Conservation (phyloP, 1,139 yeast species). For the Pichia sp. region DNA sequence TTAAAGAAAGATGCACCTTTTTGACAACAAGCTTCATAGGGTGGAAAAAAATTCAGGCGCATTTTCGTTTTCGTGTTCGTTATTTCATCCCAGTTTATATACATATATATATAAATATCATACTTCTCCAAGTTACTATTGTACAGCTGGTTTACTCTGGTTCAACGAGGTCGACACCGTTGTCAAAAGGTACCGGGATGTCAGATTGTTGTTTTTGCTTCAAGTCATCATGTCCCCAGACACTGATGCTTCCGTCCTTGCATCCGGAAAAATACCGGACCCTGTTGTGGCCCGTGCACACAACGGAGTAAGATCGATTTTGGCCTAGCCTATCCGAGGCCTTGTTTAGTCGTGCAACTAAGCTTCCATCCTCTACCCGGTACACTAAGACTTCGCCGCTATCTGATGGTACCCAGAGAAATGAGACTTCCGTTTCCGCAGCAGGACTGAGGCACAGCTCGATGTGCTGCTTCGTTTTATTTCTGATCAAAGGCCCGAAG, state of each 20-base stretch:
- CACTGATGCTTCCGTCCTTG: conserved; percentile 52
- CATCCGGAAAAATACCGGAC: conserved; percentile 51
- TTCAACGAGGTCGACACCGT: conserved; percentile 18
- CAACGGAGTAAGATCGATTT: conserved; percentile 34
- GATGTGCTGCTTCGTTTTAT: conserved; percentile 50
- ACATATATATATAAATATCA: too few species aligned
- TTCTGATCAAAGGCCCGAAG: conserved; percentile 75
- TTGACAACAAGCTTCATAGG: not conserved
- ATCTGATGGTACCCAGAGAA: conserved; percentile 70
- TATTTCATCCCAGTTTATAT: not conserved
- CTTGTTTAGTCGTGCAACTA: conserved; percentile 41
- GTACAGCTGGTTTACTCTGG: not conserved
- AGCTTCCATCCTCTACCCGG: conserved; percentile 59
- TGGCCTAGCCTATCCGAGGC: conserved; percentile 21
- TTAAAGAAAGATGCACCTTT: not conserved
- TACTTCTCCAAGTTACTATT: not conserved
- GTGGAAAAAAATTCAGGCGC: not conserved
- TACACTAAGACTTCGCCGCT: conserved; percentile 71
- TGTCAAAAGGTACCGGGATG: conserved; percentile 19
- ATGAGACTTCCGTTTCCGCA: conserved; percentile 49
- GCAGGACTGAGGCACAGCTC: conserved; percentile 44
- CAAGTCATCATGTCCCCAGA: conserved; percentile 43
- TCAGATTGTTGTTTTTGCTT: not conserved
- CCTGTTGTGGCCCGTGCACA: conserved; percentile 42
- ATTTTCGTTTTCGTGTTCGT: not conserved